Percentiles rank a stretch among this genome's conserved stretches.
Conservation (phyloP, 2,329 filamentous ascomycete genomes). For the Apiospora sp. region DNA sequence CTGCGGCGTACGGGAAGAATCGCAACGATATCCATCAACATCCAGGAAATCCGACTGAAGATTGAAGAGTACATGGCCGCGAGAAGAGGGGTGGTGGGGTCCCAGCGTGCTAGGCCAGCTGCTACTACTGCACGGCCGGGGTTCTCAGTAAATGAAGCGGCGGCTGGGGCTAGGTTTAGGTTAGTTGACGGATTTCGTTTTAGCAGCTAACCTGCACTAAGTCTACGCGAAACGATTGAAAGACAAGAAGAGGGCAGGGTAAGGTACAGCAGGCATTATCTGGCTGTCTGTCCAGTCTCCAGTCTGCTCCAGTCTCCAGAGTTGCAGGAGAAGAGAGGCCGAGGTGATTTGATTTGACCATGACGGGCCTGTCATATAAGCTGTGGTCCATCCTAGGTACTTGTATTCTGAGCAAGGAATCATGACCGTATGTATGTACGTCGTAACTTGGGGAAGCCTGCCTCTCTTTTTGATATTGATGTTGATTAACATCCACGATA, state of each 20-base stretch:
- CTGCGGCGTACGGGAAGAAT: slow-evolving; percentile 10
- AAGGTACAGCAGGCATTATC: background rate
- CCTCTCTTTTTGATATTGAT: background rate
- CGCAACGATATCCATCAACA: slow-evolving; percentile 11
- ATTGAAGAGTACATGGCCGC: background rate
- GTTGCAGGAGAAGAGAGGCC: background rate
- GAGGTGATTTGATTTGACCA: background rate
- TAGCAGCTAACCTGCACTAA: background rate
- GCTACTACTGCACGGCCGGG: slow-evolving; percentile 22
- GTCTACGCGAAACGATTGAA: background rate
- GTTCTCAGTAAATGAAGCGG: slow-evolving; percentile 25
- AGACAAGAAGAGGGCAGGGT: background rate
- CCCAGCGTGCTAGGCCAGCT: background rate
- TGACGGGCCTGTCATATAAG: slow-evolving; percentile 4
- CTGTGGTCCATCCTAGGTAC: background rate
- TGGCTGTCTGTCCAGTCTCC: no score
- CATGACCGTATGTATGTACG: background rate
- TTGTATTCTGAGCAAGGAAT: background rate
- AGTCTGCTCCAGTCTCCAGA: background rate
- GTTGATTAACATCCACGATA: background rate
- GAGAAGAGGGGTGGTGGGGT: slow-evolving; percentile 23
- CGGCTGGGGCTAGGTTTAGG: slow-evolving; percentile 22
- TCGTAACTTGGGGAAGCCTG: background rate
- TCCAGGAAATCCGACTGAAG: slow-evolving; percentile 8
- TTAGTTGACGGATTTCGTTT: slow-evolving; percentile 15